Evolutionary conservation across 768 basidiomycete genomes (phyloP), one percentile per base, ranked within the genome.

Genomic region (Fomitopsis pulvina): DNA sequence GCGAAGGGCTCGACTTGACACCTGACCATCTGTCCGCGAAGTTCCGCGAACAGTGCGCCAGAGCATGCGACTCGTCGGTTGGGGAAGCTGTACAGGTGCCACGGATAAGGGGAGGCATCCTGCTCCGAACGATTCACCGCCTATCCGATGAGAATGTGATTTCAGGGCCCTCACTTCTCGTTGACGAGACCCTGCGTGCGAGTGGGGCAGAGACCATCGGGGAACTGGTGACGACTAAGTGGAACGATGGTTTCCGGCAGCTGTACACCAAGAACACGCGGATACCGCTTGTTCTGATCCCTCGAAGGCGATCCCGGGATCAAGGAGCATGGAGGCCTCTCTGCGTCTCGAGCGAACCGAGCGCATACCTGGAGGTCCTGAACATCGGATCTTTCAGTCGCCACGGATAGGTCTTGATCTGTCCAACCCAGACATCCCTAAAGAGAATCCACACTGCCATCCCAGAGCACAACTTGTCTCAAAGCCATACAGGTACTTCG

Each of bases 361-460:
- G 20, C 25, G 18, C 14, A 8, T 30, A 10, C 3, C 2, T n/a
- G 14, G 9, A 8, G 18, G 20, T 20, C 2, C 11, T 18, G 27
- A 30, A n/a, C 6, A 10, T 21, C 50, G 49, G 30, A 68, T 87
- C 18, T 84, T 79, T 60, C 66, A 66, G 32, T 87, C 87, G 32
- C 87, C 88, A 14, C 78, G 87, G 18, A 81, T 91, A 39, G 87
- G 88, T 2, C 69, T 91, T 25, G 87, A 90, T 47, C 75, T 90
- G 20, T 85, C 87, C 6, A 78, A 87, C 58, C 70, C 79, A 0
- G 71, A 77, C 7, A 77, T 78, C 4, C 77, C 71, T 4, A 38
- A 58, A 3, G 53, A 63, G 20, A 32, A 30, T 8, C 32, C 48
- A 3, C 34, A 48, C n/a, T 57, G 66, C 8, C 73, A 78, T 57